Evolutionary conservation across 139 green algal species (phyloP).

Genomic region (Tetradesmus lagerheimii): DNA sequence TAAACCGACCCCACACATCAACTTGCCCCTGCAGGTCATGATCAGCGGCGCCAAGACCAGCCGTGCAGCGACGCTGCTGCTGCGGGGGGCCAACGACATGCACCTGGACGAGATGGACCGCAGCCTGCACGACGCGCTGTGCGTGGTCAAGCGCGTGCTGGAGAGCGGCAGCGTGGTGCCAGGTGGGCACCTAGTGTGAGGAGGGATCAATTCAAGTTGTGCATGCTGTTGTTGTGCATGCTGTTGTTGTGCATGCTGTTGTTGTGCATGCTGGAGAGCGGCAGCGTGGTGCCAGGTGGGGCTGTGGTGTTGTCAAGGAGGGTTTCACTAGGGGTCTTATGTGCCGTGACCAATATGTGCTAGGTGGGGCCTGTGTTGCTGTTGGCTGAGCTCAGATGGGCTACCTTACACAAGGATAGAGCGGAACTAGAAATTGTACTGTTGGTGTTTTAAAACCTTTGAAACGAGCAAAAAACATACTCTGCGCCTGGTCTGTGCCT

Average conservation of each 20-base stretch:
- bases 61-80: constrained; percentile 59
- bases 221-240: not conserved
- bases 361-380: no score
- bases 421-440: no score
- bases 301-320: no score
- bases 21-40: constrained; percentile 28
- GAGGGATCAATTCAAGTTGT: not conserved
- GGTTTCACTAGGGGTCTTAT: no score
- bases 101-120: constrained; percentile 99
- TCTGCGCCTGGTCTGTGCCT: constrained; percentile 69
- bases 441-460: no score
- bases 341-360: no score
- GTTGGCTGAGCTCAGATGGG: no score
- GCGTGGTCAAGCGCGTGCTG: constrained; percentile 97
- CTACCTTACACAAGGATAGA: no score
- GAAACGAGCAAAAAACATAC: no score
- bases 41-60: constrained; percentile 63
- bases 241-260: no score
- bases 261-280: constrained; percentile 96
- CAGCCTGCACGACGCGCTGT: constrained; percentile 97
- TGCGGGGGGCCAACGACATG: constrained; percentile 98
- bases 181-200: constrained; percentile 53
- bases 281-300: constrained; percentile 86
- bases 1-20: no score
- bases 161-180: constrained; percentile 93